These are phyloP conservation scores for Laburnicola sp. DNA, from an alignment of 2,329 filamentous ascomycete genomes.

Conservation along the genomic window DNA sequence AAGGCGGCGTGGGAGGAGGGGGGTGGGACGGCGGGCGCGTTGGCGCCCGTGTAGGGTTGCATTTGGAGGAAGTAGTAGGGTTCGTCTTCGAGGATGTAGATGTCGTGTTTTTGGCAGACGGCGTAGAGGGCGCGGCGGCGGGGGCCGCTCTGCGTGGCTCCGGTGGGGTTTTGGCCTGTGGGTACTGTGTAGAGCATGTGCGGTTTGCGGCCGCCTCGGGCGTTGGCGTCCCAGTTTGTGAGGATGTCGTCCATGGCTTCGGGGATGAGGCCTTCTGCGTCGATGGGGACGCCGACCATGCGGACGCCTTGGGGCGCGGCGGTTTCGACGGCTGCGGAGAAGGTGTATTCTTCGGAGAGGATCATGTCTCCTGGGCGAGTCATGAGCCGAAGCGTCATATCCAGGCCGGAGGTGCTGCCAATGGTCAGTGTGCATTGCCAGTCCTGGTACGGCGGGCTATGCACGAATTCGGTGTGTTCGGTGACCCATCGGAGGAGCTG, in stretches of 20 bases:
- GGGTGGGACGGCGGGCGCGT: conserved; percentile 56
- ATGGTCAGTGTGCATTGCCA: conserved; percentile 84
- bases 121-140: conserved; percentile 74
- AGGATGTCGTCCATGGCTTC: conserved; percentile 65
- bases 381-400: conserved; percentile 82
- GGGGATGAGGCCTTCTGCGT: conserved; percentile 66
- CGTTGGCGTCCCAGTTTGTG: conserved; percentile 64
- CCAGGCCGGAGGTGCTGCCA: conserved; percentile 83
- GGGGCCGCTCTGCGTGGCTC: conserved; percentile 72
- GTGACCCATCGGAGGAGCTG: conserved; percentile 89
- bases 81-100: conserved; percentile 89
- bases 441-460: conserved; percentile 83
- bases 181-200: conserved; percentile 71
- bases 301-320: conserved; percentile 65
- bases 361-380: conserved; percentile 74
- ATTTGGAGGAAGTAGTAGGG: conserved; percentile 94
- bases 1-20: conserved; percentile 72
- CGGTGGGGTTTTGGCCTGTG: conserved; percentile 89
- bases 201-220: conserved; percentile 62
- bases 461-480: conserved; percentile 92
- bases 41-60: conserved; percentile 68
- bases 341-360: conserved; percentile 89
- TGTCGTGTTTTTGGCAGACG: conserved; percentile 79
- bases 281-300: conserved; percentile 65
- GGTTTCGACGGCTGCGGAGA: conserved; percentile 73